Conservation (phyloP, 352 stramenopile species). For the Lagenidium giganteum region DNA sequence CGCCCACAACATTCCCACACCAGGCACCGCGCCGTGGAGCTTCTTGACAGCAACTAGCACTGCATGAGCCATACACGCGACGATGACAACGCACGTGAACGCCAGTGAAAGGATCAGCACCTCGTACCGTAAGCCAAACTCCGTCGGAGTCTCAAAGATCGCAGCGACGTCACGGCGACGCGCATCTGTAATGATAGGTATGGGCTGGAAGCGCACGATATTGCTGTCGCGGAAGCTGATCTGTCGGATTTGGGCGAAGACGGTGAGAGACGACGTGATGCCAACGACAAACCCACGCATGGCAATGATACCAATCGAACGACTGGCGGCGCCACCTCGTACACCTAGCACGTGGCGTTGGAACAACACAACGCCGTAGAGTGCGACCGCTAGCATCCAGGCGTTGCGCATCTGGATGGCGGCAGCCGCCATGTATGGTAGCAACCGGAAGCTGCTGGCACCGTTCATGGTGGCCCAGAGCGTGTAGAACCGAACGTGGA, state of each 20-base stretch:
- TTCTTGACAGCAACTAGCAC: not conserved
- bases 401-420: slow-evolving; percentile 35
- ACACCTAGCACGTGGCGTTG: no score
- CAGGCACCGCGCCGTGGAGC: not conserved
- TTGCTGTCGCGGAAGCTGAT: slow-evolving; percentile 11
- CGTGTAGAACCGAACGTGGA: slow-evolving; percentile 19
- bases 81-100: not conserved
- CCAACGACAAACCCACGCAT: slow-evolving; percentile 18
- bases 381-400: slow-evolving; percentile 27
- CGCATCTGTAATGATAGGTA: slow-evolving; percentile 2
- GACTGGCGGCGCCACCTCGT: not conserved
- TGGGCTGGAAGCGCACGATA: slow-evolving; percentile 1
- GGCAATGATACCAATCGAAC: slow-evolving; percentile 3
- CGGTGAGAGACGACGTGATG: slow-evolving; percentile 15
- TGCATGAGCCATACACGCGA: not conserved
- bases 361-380: not conserved
- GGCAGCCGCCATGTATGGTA: slow-evolving; percentile 13
- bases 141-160: not conserved
- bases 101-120: not conserved
- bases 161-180: no score
- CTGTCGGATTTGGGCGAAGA: slow-evolving; percentile 15
- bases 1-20: no score
- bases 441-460: slow-evolving; percentile 10
- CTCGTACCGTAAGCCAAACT: slow-evolving; percentile 9
- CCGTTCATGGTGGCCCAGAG: slow-evolving; percentile 17